Evolutionary conservation across 2,329 filamentous ascomycete species (phyloP), one percentile per base, ranked within the genome.

Genomic region (Colletotrichum cordylinicola): DNA sequence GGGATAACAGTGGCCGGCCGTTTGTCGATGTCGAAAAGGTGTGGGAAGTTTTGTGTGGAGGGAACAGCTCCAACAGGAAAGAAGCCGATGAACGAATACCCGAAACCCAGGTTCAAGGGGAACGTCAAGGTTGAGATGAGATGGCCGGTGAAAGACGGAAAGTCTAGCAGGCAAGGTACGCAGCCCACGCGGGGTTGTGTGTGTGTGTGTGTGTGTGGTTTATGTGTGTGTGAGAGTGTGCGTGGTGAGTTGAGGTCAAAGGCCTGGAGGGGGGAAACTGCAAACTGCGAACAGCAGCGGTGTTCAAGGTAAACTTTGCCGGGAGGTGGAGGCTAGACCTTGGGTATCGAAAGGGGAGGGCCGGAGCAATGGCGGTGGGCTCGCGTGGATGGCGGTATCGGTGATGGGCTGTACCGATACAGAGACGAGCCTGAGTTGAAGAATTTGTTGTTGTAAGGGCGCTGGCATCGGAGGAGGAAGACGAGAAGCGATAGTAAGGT

Each of bases 61-160:
- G n/a, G 10, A 48, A 48, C 29, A 55, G 61, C 33, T 27, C n/a
- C 61, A 27, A 43, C 16, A 39, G 55, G 61, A 56, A 31, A 33
- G 24, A 74, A 64, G 56, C 21, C 27, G 67, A 33, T 62, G 35
- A 56, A 43, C 43, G 60, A 58, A 66, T n/a, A 58, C 18, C 48
- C 33, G 58, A 37, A 21, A 39, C 10, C n/a, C 55, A 70, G 48
- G n/a, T 18, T 39, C 43, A 60, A 52, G 64, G 48, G 48, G 24
- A 52, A 58, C 35, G 56, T 58, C 29, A 60, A 60, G 33, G 43
- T 68, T 73, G 70, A 48, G 58, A 75, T 68, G 73, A 64, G 70
- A 75, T 10, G 56, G 55, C 33, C 24, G 70, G 73, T 33, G 58
- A 68, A 65, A 68, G 43, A 68, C 56, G 70, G 43, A 64, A 75